Base-by-base conservation (phyloP, 345 rosid species). In the Alliaria petiolata region DNA sequence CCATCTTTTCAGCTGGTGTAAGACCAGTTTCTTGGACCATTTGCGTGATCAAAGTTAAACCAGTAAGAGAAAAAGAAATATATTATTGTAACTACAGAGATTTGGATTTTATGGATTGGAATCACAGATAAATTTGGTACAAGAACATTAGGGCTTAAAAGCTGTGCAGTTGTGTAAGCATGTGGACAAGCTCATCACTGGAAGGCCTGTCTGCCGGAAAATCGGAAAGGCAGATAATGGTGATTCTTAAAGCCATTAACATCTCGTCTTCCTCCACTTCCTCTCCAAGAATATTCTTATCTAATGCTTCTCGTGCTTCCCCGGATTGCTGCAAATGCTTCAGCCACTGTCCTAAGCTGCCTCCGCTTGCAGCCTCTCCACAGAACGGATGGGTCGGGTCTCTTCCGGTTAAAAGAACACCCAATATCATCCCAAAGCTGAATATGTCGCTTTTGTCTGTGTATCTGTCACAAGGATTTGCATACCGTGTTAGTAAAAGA, bases 181-280 rank as follows among this genome's bases (percentile, higher is more conserved):
- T 89, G 61, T 85, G 85, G 25, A 89, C 98, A 44, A 93, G 97
- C 72, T 93, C 98, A 42, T 93, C 96, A 50, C 95, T 89, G 6
- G 96, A 91, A 71, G 96, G 97, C 78, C 98, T 78, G 69, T 93
- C 97, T 3, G 89, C 96, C 0, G 98, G 89, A 66, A 72, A 79
- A 72, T 93, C 98, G 0, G 98, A 93, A 43, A 91, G 85, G 75
- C 98, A 93, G 30, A 89, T 83, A 20, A 85, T 91, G 9, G 93
- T 87, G n/a, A 91, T 93, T 76, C 95, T 84, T 52, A 91, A 82
- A 45, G 95, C 97, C 98, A 93, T 93, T 51, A 91, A 74, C 96
- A 93, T 93, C 84, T 93, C 97, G 14, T 93, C 96, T 81, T 93
- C 98, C 85, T 91, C 95, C 17, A 79, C 89, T 80, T 93, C 98